phyloP scores from a whole-genome alignment of 2,329 filamentous ascomycete species.

The Madurella mycetomatis region DNA sequence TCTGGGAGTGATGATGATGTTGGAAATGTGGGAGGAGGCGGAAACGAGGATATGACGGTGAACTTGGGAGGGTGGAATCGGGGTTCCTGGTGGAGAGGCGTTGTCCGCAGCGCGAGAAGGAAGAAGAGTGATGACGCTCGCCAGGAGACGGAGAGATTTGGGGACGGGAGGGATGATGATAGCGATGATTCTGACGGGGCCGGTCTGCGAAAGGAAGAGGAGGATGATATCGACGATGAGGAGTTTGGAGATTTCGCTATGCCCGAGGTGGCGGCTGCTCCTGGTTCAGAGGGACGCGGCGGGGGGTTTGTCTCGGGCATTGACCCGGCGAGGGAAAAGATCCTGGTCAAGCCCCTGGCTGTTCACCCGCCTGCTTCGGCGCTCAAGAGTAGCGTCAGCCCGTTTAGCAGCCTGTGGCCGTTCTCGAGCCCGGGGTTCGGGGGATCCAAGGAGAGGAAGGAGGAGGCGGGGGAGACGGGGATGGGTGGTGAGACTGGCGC shows the following conservation, averaged over 20 bases:
- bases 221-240: constrained; percentile 55
- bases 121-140: constrained; percentile 12
- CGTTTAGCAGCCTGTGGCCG: constrained; percentile 54
- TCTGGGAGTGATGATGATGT: constrained; percentile 41
- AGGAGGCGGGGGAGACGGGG: constrained; percentile 30
- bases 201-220: constrained; percentile 47
- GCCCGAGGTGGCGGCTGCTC: constrained; percentile 45
- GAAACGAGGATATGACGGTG: constrained; percentile 18
- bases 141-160: constrained; percentile 29
- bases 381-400: constrained; percentile 26
- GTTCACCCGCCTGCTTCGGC: constrained; percentile 40
- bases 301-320: constrained; percentile 21
- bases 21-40: constrained; percentile 35
- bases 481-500: constrained; percentile 28
- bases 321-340: constrained; percentile 34
- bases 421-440: constrained; percentile 44
- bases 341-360: constrained; percentile 52
- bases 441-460: constrained; percentile 32
- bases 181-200: constrained; percentile 37
- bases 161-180: constrained; percentile 35
- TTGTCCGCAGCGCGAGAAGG: constrained; percentile 26
- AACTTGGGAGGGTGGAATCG: constrained; percentile 29
- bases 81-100: constrained; percentile 35
- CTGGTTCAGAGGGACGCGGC: constrained; percentile 17
- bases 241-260: constrained; percentile 67